phyloP scores from a whole-genome alignment of 139 green algal species.

The Volvox reticuliferus region DNA sequence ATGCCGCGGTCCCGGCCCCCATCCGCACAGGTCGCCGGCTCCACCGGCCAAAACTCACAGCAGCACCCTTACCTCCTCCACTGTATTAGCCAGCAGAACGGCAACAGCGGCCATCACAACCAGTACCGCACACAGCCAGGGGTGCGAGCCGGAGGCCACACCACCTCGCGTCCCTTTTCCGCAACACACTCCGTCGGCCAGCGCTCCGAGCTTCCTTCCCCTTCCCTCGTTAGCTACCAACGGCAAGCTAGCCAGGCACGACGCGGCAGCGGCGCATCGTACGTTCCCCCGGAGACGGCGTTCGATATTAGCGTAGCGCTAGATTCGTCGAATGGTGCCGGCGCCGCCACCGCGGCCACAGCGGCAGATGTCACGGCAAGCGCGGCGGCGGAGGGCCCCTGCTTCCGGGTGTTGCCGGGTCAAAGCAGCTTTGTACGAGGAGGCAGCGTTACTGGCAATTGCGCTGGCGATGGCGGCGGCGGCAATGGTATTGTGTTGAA shows the following conservation, averaged over 20 bases:
- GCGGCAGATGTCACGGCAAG: neutral
- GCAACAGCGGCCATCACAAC: neutral
- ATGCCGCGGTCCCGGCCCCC: neutral
- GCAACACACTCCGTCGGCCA: neutral
- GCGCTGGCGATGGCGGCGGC: neutral
- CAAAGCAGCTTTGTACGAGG: neutral
- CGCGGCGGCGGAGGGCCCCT: too few relatives aligned
- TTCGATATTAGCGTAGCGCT: neutral
- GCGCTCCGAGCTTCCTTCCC: conserved; percentile 8
- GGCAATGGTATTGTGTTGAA: neutral
- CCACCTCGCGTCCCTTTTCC: neutral
- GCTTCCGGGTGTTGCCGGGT: neutral
- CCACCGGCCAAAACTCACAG: neutral
- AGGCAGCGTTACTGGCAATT: neutral
- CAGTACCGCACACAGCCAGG: neutral
- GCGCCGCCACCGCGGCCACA: too few relatives aligned
- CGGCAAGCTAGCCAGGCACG: neutral
- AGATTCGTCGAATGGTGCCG: neutral
- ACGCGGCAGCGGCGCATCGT: conserved; percentile 4
- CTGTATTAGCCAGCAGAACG: neutral
- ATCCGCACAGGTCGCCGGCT: neutral
- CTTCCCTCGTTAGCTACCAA: neutral
- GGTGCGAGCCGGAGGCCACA: neutral
- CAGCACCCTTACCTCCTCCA: neutral
- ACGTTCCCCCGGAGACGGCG: neutral